phyloP scores from a whole-genome alignment of 75 land plant species.

The Sequoia sempervirens region DNA sequence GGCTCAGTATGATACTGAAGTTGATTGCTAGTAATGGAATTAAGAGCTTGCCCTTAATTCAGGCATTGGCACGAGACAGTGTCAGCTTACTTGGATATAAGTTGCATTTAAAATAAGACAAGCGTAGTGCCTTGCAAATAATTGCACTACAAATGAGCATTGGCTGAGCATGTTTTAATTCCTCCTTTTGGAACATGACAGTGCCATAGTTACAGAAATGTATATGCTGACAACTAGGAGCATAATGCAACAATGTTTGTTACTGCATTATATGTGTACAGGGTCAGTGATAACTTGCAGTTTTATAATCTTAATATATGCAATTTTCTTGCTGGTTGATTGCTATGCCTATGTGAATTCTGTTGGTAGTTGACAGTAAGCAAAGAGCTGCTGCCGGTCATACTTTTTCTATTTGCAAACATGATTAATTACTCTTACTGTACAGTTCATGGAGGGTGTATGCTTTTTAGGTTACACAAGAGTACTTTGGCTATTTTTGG shows the following conservation, averaged over 20 bases:
- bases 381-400: not conserved
- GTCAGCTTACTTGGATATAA: not conserved
- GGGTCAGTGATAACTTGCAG: not conserved
- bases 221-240: not conserved
- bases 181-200: not conserved
- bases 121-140: conserved; percentile 9
- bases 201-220: not conserved
- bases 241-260: not conserved
- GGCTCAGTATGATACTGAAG: not conserved
- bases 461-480: not conserved
- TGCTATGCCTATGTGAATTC: not conserved
- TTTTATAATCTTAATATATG: not conserved
- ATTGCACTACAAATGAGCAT: conserved; percentile 7
- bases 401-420: not conserved
- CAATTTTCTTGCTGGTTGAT: not conserved
- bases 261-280: not conserved
- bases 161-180: not conserved
- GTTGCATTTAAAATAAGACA: conserved; percentile 2
- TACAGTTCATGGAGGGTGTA: not conserved
- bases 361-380: not conserved
- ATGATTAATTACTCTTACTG: not conserved
- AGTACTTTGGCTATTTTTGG: not conserved
- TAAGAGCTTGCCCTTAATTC: conserved; percentile 2
- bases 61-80: not conserved
- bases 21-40: not conserved